phyloP scores from a whole-genome alignment of 106 monocot genomes.

The Dioscorea dumetorum region DNA sequence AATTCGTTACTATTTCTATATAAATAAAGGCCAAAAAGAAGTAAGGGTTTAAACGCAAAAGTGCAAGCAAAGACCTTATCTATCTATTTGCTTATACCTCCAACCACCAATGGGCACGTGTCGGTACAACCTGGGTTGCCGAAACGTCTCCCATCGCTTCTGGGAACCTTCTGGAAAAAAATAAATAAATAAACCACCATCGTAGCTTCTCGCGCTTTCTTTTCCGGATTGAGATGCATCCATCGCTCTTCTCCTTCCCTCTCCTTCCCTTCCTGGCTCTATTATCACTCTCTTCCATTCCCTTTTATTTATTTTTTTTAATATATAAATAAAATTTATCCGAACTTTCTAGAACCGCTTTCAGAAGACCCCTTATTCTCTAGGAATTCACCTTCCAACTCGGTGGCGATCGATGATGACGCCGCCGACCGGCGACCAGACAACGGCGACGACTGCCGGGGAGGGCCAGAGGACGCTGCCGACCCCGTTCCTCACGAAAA shows the following conservation, averaged over 20 bases:
- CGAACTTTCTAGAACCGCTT: conserved; percentile 26
- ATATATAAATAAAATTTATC: not conserved
- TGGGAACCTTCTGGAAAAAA: conserved; percentile 12
- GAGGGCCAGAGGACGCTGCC: conserved; percentile 53
- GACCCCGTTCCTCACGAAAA: conserved; percentile 86
- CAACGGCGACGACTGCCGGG: conserved; percentile 4
- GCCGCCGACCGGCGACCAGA: not conserved
- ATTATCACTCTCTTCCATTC: not conserved
- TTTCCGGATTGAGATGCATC: not conserved
- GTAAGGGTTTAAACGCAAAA: not conserved
- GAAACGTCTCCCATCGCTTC: not conserved
- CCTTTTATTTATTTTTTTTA: not conserved
- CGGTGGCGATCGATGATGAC: not conserved
- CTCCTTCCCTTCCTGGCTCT: not conserved
- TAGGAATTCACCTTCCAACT: not conserved
- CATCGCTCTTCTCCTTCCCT: not conserved
- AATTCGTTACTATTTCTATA: not conserved
- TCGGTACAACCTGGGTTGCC: not conserved
- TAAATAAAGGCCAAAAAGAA: not conserved
- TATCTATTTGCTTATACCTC: not conserved
- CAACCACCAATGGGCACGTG: not conserved
- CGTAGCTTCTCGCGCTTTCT: conserved; percentile 14
- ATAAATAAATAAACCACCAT: not conserved
- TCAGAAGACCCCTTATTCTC: not conserved
- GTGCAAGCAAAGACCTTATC: not conserved